Conservation (phyloP, 2,329 filamentous ascomycete genomes). For the Cercospora sp. region DNA sequence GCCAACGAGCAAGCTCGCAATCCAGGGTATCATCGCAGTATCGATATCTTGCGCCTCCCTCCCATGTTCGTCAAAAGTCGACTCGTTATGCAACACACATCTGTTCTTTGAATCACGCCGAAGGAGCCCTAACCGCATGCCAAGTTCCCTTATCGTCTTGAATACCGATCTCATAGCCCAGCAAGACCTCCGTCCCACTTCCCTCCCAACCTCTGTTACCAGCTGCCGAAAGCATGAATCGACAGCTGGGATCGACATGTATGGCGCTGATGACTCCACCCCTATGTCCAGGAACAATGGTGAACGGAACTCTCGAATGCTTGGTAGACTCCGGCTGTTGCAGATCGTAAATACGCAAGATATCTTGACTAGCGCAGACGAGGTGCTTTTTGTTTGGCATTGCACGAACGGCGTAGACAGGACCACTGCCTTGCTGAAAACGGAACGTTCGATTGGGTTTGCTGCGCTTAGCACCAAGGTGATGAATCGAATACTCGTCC, state of each 20-base stretch:
- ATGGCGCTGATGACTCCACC: constrained; percentile 85
- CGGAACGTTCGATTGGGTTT: constrained; percentile 76
- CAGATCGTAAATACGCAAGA: constrained; percentile 88
- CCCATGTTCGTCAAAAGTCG: not conserved
- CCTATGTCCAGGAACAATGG: constrained; percentile 90
- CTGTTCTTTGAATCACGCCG: not conserved
- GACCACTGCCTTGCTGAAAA: constrained; percentile 84
- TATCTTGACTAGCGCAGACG: constrained; percentile 90
- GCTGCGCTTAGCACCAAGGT: constrained; percentile 60
- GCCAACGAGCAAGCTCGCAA: not conserved
- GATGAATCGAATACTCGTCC: constrained; percentile 88
- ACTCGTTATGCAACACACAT: not conserved
- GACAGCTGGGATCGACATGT: constrained; percentile 82
- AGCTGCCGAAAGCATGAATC: constrained; percentile 87
- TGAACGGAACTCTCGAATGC: constrained; percentile 82
- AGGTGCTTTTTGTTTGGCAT: constrained; percentile 94
- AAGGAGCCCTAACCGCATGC: constrained; percentile 29
- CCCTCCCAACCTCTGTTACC: constrained; percentile 97
- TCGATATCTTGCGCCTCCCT: not conserved
- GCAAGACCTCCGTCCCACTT: constrained; percentile 75
- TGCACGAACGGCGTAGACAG: constrained; percentile 80
- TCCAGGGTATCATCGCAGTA: constrained; percentile 10
- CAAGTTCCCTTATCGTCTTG: constrained; percentile 35
- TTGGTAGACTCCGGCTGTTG: constrained; percentile 60
- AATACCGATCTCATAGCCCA: constrained; percentile 82